Conservation (phyloP, 164 flowering plant genomes). For the Aristolochia californica region DNA sequence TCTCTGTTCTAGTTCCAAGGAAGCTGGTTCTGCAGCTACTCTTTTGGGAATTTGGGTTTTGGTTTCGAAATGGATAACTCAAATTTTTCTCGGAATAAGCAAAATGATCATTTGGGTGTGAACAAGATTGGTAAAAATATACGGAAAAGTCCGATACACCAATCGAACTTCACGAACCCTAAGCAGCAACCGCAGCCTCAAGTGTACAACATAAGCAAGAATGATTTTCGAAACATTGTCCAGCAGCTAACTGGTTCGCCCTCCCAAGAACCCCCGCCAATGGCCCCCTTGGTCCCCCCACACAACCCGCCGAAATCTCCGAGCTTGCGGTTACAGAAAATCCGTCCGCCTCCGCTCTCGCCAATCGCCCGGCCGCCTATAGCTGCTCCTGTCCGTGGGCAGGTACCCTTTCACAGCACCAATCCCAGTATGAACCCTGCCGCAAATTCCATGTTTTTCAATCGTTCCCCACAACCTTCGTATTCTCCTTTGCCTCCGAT, state of each 20-base stretch:
- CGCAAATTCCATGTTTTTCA: background rate
- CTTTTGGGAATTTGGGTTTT: background rate
- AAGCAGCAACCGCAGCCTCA: slow-evolving; percentile 73
- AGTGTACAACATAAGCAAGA: slow-evolving; percentile 92
- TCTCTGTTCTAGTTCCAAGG: background rate
- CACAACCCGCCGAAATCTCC: slow-evolving; percentile 58
- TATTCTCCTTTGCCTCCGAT: slow-evolving; percentile 24
- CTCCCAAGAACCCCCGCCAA: slow-evolving; percentile 33
- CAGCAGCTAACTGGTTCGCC: slow-evolving; percentile 97
- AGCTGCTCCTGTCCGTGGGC: slow-evolving; percentile 18
- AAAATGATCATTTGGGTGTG: slow-evolving; percentile 72
- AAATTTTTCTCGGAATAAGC: slow-evolving; percentile 27
- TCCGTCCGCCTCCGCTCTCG: slow-evolving; percentile 76
- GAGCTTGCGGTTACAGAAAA: slow-evolving; percentile 60
- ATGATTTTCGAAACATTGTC: slow-evolving; percentile 74
- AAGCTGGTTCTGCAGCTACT: background rate
- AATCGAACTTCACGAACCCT: slow-evolving; percentile 42
- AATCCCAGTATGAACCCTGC: background rate
- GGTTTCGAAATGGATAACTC: slow-evolving; percentile 37
- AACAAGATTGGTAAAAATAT: slow-evolving; percentile 83
- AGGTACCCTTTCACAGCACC: slow-evolving; percentile 22
- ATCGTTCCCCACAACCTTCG: slow-evolving; percentile 14
- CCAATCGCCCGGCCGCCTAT: slow-evolving; percentile 43
- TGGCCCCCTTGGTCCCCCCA: slow-evolving; percentile 27
- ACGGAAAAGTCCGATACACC: slow-evolving; percentile 85